Base-by-base conservation (phyloP, 805 yeast genomes). In the Candida tallmaniae region DNA sequence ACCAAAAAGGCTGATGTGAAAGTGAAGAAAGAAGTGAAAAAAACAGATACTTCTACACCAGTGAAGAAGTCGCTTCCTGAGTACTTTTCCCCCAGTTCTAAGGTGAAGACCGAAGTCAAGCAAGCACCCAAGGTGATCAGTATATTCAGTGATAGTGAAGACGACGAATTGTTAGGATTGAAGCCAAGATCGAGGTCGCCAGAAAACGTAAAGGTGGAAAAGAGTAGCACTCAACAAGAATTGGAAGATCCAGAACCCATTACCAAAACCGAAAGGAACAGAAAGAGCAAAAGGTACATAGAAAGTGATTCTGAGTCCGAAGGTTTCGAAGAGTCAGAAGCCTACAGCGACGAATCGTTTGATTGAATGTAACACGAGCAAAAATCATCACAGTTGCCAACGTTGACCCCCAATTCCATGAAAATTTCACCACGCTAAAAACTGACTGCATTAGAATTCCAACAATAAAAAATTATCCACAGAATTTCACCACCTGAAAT, bases 121-220 rank as follows among this genome's bases (percentile, higher is more conserved):
- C 19, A 19, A 40, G 50, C 12, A 23, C 42, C 43, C 11, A 35
- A 40, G 19, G 26, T 37, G 3, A 34, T 43, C 5, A 40, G 45
- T 36, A 23, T 38, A 1, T 53, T 61, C 41, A 52, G 56, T 41
- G 65, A 60, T 37, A 56, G 60, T 38, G 65, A 60, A 5, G 68
- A 61, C 32, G 67, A 61, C 23, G 62, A 53, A 28, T 41, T 58
- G 18, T 39, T 58, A 3, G 51, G 51, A 9, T 10, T 39, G 26
- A 23, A 36, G 29, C 22, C 38, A 18, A 18, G 34, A 14, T 20
- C 32, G 18, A 5, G 14, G 15, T 35, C 16, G 5, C 31, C 22
- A 10, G 16, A 28, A 9, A 20, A 7, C 10, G 10, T 7, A 7
- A 20, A 20, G 10, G 9, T 20, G 23, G n/a, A 20, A 20, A 20